Conservation (phyloP, 306 rosid species). For the Nissolia schottii region DNA sequence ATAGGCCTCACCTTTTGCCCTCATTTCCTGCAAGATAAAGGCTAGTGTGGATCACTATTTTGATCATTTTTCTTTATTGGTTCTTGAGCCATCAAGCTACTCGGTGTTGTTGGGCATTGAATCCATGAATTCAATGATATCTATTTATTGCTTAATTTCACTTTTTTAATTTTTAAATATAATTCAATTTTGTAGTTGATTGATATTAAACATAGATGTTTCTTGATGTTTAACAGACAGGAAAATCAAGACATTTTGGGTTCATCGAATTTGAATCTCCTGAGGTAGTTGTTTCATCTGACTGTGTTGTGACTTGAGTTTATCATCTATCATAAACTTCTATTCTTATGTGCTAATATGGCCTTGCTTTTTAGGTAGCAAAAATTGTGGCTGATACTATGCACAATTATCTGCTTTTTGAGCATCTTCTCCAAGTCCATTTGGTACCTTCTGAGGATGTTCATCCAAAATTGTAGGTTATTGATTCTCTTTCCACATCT, state of each 20-base stretch:
- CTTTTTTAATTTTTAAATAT: neutral
- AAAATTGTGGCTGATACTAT: constrained; percentile 82
- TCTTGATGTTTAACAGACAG: constrained; percentile 45
- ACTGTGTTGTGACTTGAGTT: neutral
- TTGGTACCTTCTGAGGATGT: constrained; percentile 66
- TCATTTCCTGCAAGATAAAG: neutral
- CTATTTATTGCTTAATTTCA: neutral
- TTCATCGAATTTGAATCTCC: constrained; percentile 81
- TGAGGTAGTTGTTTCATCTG: constrained; percentile 44
- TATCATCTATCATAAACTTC: neutral
- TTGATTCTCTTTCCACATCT: neutral
- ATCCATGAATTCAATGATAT: neutral
- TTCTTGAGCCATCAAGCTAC: neutral
- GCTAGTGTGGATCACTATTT: neutral
- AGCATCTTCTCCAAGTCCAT: constrained; percentile 71
- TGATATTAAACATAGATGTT: neutral
- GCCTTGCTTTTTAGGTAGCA: constrained; percentile 59
- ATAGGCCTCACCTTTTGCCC: neutral
- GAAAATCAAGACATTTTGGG: constrained; percentile 78
- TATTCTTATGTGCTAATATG: constrained; percentile 5
- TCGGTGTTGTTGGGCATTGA: neutral
- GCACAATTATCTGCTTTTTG: constrained; percentile 82
- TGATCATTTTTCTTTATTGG: neutral
- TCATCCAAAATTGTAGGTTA: constrained; percentile 71
- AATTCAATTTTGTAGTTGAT: neutral